Conservation (phyloP, 306 rosid species). For the Comarum palustre region DNA sequence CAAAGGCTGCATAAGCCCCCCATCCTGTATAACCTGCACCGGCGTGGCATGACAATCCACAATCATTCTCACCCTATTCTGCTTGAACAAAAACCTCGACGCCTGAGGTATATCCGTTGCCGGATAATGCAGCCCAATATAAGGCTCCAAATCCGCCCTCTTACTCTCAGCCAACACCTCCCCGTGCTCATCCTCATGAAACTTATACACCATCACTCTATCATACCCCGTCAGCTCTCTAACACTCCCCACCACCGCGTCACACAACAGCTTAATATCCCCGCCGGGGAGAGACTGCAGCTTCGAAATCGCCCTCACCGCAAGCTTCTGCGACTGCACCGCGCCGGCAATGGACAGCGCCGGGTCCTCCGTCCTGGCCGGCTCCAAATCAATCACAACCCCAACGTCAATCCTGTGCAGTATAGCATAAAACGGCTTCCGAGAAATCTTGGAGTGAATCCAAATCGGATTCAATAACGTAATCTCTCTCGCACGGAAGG, state of each 20-base stretch:
- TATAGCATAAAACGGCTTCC: conserved; percentile 89
- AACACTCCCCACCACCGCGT: conserved; percentile 77
- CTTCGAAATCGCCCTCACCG: conserved; percentile 82
- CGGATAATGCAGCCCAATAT: conserved; percentile 93
- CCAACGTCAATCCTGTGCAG: conserved; percentile 86
- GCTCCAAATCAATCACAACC: conserved; percentile 87
- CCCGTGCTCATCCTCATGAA: conserved; percentile 98
- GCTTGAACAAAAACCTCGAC: conserved; percentile 92
- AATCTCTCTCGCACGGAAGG: conserved; percentile 78
- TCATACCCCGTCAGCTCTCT: conserved; percentile 81
- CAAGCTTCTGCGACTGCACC: conserved; percentile 91
- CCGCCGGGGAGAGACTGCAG: conserved; percentile 87
- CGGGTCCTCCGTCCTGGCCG: conserved; percentile 80
- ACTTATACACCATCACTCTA: conserved; percentile 91
- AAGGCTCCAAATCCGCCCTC: conserved; percentile 81
- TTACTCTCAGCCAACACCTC: conserved; percentile 93
- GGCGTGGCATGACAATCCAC: conserved; percentile 77
- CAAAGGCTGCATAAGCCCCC: conserved; percentile 68
- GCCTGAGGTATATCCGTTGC: conserved; percentile 97
- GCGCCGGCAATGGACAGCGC: conserved; percentile 97
- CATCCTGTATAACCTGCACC: conserved; percentile 70
- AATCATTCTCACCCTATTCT: conserved; percentile 93
- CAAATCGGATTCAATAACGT: conserved; percentile 80
- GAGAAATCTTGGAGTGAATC: conserved; percentile 74
- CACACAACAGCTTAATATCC: conserved; percentile 68